Base-by-base conservation (phyloP, 257 asterid genomes). In the Solanum gandarillasii region DNA sequence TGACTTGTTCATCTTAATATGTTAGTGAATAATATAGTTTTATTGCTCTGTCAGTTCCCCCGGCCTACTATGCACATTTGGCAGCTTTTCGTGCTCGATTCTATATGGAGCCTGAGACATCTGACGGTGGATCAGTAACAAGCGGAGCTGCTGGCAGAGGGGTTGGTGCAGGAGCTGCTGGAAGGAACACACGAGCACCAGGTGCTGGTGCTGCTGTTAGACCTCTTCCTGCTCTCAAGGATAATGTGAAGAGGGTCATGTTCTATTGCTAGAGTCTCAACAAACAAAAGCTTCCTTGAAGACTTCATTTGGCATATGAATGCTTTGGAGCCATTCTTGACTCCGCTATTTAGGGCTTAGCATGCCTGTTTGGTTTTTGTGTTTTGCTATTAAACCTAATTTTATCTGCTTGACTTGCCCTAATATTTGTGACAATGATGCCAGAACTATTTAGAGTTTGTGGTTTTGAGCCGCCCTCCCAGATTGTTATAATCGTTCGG, bases 21-120 rank as follows among this genome's bases (percentile, higher is more conserved):
- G 38, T 16, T 16, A 5, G 8, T 31, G 67, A 58, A 58, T n/a
- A 29, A 43, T 32, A 10, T 18, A 5, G 0, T 29, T 18, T 43
- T 82, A 5, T 29, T 81, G 29, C 85, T 52, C 2, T 46, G 31
- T 74, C 94, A 97, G 99, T 97, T 72, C 99, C 99, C 18, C 99
- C 99, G 58, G 99, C 98, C 32, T 97, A 95, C 85, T 97, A 97
- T 72, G 99, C 99, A 0, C 99, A 97, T 90, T 87, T 97, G 89
- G 99, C 99, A 60, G 99, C 99, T 27, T 97, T 97, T 41, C 94
- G 99, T 52, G 99, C 99, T 23, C 96, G 99, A 6, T 97, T 95
- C 85, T 97, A 97, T 86, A 93, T 97, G 99, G 99, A 95, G 90
- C 99, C 99, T 0, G 98, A 95, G 70, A 92, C 95, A 8, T 95